phyloP scores from a whole-genome alignment of 2,329 filamentous ascomycete species.

The Colletotrichum liaoningense region DNA sequence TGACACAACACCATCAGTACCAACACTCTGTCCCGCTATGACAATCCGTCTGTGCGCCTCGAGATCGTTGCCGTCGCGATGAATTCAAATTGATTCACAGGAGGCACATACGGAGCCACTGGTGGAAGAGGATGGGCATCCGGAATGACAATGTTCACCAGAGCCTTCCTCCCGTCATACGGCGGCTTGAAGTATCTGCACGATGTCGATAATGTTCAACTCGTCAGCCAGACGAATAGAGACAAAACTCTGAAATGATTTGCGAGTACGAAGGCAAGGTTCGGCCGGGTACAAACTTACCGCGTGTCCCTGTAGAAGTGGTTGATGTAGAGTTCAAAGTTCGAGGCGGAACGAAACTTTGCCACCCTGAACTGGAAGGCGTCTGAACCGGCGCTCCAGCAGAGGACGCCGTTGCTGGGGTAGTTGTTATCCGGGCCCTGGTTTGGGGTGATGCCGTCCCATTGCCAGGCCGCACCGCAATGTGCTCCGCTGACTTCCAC shows the following conservation, averaged over 20 bases:
- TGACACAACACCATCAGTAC: neutral
- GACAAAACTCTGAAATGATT: neutral
- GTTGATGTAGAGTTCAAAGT: conserved; percentile 30
- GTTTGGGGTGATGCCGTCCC: conserved; percentile 39
- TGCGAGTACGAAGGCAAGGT: neutral
- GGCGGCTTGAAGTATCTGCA: conserved; percentile 21
- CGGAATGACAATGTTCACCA: conserved; percentile 28
- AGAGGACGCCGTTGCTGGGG: conserved; percentile 22
- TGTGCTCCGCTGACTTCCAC: conserved; percentile 35
- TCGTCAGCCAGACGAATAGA: neutral
- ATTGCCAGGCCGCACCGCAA: conserved; percentile 39
- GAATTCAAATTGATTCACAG: conserved; percentile 30
- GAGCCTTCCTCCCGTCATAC: conserved; percentile 22
- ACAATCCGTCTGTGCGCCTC: conserved; percentile 31
- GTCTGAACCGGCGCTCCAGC: conserved; percentile 26
- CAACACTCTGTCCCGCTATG: conserved; percentile 1
- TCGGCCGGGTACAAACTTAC: conserved; percentile 7
- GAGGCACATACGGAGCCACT: conserved; percentile 19
- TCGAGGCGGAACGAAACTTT: conserved; percentile 32
- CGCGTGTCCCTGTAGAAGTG: conserved; percentile 32
- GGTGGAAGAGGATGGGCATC: conserved; percentile 17
- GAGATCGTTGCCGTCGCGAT: conserved; percentile 34
- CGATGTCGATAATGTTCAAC: neutral
- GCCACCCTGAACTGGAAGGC: conserved; percentile 32
- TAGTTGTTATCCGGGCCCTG: conserved; percentile 43